These are phyloP conservation scores for Xylaria sp. DNA, from an alignment of 2,329 filamentous ascomycete genomes.

Conservation along the genomic window DNA sequence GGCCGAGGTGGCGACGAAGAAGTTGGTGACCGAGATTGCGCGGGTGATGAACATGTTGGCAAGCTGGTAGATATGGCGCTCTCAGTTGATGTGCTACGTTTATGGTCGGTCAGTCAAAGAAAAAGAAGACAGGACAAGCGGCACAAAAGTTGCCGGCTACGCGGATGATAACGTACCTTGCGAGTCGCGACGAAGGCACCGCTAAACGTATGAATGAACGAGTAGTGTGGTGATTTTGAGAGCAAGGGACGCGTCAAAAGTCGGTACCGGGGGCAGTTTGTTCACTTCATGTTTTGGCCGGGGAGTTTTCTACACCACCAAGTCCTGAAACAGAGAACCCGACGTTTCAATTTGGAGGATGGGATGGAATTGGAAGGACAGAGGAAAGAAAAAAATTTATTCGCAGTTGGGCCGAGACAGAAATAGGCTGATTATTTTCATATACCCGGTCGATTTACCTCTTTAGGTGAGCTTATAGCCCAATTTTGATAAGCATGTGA, in stretches of 20 bases:
- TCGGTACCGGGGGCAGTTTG: background rate
- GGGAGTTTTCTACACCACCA: background rate
- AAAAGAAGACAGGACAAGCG: background rate
- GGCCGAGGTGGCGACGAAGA: conserved; percentile 72
- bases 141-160: background rate
- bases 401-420: conserved; percentile 6
- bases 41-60: conserved; percentile 54
- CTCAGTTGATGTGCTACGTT: conserved; percentile 12
- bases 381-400: conserved; percentile 2
- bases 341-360: background rate
- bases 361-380: background rate
- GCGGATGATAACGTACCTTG: conserved; percentile 6
- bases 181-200: background rate
- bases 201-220: background rate
- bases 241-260: conserved; percentile 1
- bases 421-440: conserved; percentile 17
- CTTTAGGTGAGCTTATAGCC: conserved; percentile 14
- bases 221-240: background rate
- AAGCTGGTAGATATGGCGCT: background rate
- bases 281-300: conserved; percentile 24
- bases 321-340: background rate
- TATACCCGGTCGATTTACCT: conserved; percentile 21
- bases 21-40: conserved; percentile 70
- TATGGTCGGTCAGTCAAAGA: conserved; percentile 4
- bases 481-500: conserved; percentile 20